Conservation (phyloP, 257 asterid species). For the Dorcoceras hygrometricum region DNA sequence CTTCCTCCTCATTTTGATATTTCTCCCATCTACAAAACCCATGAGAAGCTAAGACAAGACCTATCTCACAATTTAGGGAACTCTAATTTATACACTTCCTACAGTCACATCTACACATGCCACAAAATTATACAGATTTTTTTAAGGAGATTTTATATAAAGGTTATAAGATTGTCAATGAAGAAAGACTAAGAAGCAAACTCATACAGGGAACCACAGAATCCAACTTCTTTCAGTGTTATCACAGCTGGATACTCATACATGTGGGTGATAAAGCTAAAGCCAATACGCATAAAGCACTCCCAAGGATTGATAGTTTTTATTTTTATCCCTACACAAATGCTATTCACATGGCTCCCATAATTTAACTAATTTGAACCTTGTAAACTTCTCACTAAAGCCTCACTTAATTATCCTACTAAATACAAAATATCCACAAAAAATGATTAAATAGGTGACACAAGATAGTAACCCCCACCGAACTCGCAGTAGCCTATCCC, state of each 20-base stretch:
- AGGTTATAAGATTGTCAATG: not conserved
- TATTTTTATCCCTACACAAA: too few species aligned
- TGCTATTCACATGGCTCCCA: too few species aligned
- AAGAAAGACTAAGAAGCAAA: not conserved
- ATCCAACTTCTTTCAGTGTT: not conserved
- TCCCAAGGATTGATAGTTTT: not conserved
- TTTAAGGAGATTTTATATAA: not conserved
- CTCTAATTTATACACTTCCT: not conserved
- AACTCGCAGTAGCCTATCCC: conserved; percentile 95
- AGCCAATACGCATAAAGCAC: not conserved
- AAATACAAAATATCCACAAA: conserved; percentile 4
- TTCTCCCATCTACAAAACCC: conserved; percentile 78
- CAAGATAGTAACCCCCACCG: conserved; percentile 48
- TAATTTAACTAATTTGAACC: not conserved
- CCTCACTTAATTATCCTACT: conserved; percentile 3
- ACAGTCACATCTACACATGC: not conserved
- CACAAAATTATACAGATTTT: not conserved
- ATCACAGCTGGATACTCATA: not conserved
- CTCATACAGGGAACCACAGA: not conserved
- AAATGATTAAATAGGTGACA: conserved; percentile 14
- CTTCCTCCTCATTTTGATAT: conserved; percentile 87
- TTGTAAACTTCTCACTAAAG: not conserved
- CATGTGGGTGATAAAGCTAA: not conserved
- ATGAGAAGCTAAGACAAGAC: conserved; percentile 19
- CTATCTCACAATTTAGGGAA: not conserved